Conservation (phyloP, 164 flowering plant species). For the Liriodendron chinense region DNA sequence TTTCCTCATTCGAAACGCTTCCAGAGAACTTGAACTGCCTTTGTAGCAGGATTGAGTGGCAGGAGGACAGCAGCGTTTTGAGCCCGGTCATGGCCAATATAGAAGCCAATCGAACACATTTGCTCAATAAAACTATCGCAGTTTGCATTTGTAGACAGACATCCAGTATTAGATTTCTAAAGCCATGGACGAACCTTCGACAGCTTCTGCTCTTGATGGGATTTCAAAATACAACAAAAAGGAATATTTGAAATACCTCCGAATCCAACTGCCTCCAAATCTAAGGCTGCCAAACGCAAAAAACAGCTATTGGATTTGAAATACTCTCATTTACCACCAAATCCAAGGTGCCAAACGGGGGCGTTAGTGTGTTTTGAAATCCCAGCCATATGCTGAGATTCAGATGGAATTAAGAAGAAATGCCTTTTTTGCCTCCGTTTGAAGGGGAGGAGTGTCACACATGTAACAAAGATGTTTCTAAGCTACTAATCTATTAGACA, state of each 20-base stretch:
- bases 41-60: neutral
- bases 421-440: no score
- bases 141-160: slow-evolving; percentile 36
- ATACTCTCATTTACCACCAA: no score
- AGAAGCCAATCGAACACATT: slow-evolving; percentile 32
- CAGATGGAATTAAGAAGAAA: no score
- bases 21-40: neutral
- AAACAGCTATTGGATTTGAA: no score
- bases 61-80: neutral
- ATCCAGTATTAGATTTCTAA: neutral
- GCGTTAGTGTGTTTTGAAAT: no score
- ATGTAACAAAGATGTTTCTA: no score
- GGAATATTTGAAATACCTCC: neutral
- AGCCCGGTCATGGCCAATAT: slow-evolving; percentile 22
- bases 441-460: no score
- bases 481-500: no score
- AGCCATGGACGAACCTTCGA: neutral
- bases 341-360: no score
- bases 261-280: slow-evolving; percentile 32
- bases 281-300: neutral
- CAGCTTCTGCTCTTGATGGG: neutral
- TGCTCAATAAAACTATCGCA: slow-evolving; percentile 39
- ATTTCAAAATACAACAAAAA: no score
- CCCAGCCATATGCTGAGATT: no score
- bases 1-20: neutral